Percentiles rank a stretch among this genome's conserved stretches.
phyloP scores from a whole-genome alignment of 1,284 basidiomycete species.

The Abortiporus biennis region DNA sequence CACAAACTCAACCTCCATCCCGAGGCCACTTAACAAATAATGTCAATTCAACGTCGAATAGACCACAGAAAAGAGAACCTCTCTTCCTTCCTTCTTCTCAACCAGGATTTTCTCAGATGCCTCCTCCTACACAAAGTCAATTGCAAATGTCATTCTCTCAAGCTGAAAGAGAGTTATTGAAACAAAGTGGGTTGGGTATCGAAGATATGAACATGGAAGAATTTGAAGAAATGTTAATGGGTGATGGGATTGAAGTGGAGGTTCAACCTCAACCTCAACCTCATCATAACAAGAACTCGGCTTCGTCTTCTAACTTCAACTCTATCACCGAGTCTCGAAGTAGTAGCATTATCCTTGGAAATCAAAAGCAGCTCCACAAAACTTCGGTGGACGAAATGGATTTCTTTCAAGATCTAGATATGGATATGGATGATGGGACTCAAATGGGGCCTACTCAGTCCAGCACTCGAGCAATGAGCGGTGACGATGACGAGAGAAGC shows the following conservation, averaged over 20 bases:
- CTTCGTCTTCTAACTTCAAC: slow-evolving; percentile 2
- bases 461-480: slow-evolving; percentile 27
- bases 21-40: slow-evolving; percentile 7
- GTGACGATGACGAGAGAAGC: slow-evolving; percentile 25
- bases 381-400: slow-evolving; percentile 24
- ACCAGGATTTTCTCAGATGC: not conserved
- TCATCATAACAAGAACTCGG: slow-evolving; percentile 9
- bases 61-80: slow-evolving; percentile 35
- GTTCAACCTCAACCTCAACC: slow-evolving; percentile 6
- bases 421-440: slow-evolving; percentile 34
- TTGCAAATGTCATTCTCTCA: slow-evolving; percentile 55
- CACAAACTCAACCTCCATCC: slow-evolving; percentile 6
- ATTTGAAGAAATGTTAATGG: slow-evolving; percentile 56
- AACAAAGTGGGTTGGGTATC: slow-evolving; percentile 54
- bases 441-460: slow-evolving; percentile 43
- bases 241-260: slow-evolving; percentile 56
- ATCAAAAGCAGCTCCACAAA: slow-evolving; percentile 9
- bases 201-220: slow-evolving; percentile 61
- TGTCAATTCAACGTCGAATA: not conserved
- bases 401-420: slow-evolving; percentile 34
- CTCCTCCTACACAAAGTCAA: slow-evolving; percentile 31
- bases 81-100: slow-evolving; percentile 54
- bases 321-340: not conserved
- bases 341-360: slow-evolving; percentile 12
- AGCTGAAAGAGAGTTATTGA: slow-evolving; percentile 42